Evolutionary conservation across 2,329 filamentous ascomycete genomes (phyloP).

Genomic region (Monosporascus sp.): DNA sequence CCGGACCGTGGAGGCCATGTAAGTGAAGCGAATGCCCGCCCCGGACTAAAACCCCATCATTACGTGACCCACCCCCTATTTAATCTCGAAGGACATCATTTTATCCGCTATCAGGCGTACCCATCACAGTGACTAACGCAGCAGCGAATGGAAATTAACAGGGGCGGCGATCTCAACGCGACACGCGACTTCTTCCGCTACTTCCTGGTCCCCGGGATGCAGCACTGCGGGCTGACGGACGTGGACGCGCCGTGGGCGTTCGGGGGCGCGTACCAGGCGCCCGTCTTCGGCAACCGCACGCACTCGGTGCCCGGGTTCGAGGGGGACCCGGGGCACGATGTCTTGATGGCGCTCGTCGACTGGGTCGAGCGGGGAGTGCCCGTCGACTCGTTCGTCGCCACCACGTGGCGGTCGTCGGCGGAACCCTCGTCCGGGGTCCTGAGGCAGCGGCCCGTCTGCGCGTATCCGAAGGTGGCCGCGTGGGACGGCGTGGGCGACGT

Average conservation of each 20-base stretch:
- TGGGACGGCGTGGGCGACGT: slow-evolving; percentile 30
- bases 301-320: slow-evolving; percentile 31
- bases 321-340: slow-evolving; percentile 30
- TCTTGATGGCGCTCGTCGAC: slow-evolving; percentile 31
- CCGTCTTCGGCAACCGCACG: slow-evolving; percentile 20
- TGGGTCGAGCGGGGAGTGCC: slow-evolving; percentile 31
- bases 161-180: slow-evolving; percentile 17
- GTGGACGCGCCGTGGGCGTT: slow-evolving; percentile 38
- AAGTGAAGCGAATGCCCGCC: background rate
- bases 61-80: too few species aligned
- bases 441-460: slow-evolving; percentile 42
- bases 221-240: slow-evolving; percentile 36
- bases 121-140: too few species aligned
- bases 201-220: slow-evolving; percentile 50
- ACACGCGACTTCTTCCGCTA: slow-evolving; percentile 47
- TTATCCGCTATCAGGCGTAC: too few species aligned
- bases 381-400: slow-evolving; percentile 29
- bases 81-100: too few species aligned
- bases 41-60: too few species aligned
- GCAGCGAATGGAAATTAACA: background rate
- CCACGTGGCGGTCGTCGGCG: slow-evolving; percentile 24
- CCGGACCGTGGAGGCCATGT: slow-evolving; percentile 19
- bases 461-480: slow-evolving; percentile 30
- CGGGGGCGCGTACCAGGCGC: slow-evolving; percentile 25
- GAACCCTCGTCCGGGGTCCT: slow-evolving; percentile 31